A percentile compares a stretch with the other conserved stretches of the same genome.
Evolutionary conservation across 805 yeast genomes (phyloP).

Genomic region (Candida saitoana): DNA sequence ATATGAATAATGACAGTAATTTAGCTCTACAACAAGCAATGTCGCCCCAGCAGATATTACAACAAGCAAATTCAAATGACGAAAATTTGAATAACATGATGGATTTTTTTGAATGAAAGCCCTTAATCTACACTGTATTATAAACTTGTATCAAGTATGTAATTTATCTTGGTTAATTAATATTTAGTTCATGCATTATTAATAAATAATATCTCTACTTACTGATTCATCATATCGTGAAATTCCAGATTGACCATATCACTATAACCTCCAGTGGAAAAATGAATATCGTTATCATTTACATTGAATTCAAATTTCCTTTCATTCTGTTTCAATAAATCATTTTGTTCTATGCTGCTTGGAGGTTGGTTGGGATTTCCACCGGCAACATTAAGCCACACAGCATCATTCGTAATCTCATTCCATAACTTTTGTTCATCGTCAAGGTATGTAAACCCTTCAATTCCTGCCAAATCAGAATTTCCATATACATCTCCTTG

Average conservation of each 20-base stretch:
- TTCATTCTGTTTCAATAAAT: slow-evolving; percentile 1
- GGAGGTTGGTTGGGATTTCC: slow-evolving; percentile 20
- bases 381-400: slow-evolving; percentile 51
- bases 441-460: slow-evolving; percentile 37
- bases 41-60: slow-evolving; percentile 39
- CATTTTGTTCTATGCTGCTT: slow-evolving; percentile 9
- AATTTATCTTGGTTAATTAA: background rate
- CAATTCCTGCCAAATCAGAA: slow-evolving; percentile 39
- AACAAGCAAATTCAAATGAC: slow-evolving; percentile 19
- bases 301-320: slow-evolving; percentile 3
- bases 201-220: no score
- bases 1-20: slow-evolving; percentile 1
- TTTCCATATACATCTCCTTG: slow-evolving; percentile 30
- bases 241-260: slow-evolving; percentile 38
- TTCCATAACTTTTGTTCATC: slow-evolving; percentile 62
- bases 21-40: slow-evolving; percentile 15
- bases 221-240: slow-evolving; percentile 22
- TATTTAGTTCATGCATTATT: background rate
- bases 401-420: slow-evolving; percentile 72
- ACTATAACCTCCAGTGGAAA: slow-evolving; percentile 26
- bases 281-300: slow-evolving; percentile 1
- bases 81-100: background rate
- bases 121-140: background rate
- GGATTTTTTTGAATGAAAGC: slow-evolving; percentile 3
- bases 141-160: background rate